A percentile compares a stretch with the other conserved stretches of the same genome.
Conservation (phyloP, 2,329 filamentous ascomycete species). For the Xylariaceae sp. region DNA sequence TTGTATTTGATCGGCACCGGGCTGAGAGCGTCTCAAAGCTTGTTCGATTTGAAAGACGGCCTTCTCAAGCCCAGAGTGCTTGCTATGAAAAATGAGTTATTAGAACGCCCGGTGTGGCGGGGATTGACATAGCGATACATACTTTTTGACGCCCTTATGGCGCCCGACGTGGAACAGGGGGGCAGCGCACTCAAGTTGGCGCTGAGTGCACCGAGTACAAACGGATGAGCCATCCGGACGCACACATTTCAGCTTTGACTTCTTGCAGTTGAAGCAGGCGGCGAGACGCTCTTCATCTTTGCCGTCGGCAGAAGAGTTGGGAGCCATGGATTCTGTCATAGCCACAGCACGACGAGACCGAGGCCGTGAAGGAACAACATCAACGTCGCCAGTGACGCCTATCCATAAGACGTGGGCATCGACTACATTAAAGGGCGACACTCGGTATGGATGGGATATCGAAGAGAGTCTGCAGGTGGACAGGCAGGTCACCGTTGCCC, state of each 20-base stretch:
- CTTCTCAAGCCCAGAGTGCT: constrained; percentile 70
- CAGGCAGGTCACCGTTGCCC: no score
- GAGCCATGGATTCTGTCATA: not conserved
- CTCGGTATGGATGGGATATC: no score
- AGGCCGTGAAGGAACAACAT: not conserved
- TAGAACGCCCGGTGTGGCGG: constrained; percentile 6
- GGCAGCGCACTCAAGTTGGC: constrained; percentile 55
- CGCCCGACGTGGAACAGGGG: constrained; percentile 70
- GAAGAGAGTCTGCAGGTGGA: no score
- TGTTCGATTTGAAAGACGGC: constrained; percentile 71
- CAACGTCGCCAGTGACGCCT: no score
- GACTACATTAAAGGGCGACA: no score
- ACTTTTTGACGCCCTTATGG: constrained; percentile 77
- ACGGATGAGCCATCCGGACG: constrained; percentile 22
- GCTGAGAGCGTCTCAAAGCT: constrained; percentile 54
- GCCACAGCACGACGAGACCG: not conserved
- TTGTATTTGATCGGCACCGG: constrained; percentile 34
- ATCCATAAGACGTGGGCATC: no score
- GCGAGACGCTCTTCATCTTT: constrained; percentile 27
- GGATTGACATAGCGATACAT: constrained; percentile 19
- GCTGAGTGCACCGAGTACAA: constrained; percentile 28
- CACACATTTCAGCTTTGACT: constrained; percentile 31
- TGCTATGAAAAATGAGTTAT: constrained; percentile 41
- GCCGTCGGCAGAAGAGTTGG: constrained; percentile 9
- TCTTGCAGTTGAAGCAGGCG: constrained; percentile 31